phyloP scores from a whole-genome alignment of 768 basidiomycete genomes.

The Rhizopogon vinicolor region DNA sequence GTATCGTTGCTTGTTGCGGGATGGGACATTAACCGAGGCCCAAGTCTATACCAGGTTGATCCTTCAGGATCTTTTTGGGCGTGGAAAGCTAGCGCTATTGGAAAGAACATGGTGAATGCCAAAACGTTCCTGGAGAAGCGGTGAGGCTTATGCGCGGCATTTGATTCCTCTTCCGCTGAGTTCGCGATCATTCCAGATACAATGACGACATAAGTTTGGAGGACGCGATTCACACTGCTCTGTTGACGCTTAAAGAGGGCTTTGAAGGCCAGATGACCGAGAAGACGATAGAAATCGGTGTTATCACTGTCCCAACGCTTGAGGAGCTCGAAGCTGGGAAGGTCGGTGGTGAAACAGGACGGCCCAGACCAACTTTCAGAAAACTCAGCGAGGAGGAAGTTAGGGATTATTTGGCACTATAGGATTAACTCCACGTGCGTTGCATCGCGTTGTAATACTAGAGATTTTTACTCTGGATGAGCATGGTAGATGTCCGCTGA shows the following conservation, averaged over 20 bases:
- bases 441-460: constrained; percentile 3
- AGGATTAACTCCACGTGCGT: constrained; percentile 32
- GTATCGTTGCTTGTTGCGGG: constrained; percentile 96
- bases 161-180: constrained; percentile 13
- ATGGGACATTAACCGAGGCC: constrained; percentile 93
- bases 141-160: constrained; percentile 41
- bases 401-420: constrained; percentile 89
- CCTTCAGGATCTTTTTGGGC: constrained; percentile 99
- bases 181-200: constrained; percentile 56
- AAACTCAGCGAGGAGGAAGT: constrained; percentile 97
- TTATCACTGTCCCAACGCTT: constrained; percentile 82
- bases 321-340: constrained; percentile 57
- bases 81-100: constrained; percentile 99
- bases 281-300: constrained; percentile 98
- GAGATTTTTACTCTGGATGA: background rate
- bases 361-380: constrained; percentile 86
- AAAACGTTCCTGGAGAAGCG: constrained; percentile 99
- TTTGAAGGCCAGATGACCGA: constrained; percentile 99
- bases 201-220: constrained; percentile 99
- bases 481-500: background rate
- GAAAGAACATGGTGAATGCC: constrained; percentile 99
- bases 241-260: constrained; percentile 96
- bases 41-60: constrained; percentile 97
- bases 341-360: constrained; percentile 60
- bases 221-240: constrained; percentile 97